Percentiles rank a stretch among this genome's conserved stretches.
Evolutionary conservation across 106 monocot genomes (phyloP).

Genomic region (Allium sativum): DNA sequence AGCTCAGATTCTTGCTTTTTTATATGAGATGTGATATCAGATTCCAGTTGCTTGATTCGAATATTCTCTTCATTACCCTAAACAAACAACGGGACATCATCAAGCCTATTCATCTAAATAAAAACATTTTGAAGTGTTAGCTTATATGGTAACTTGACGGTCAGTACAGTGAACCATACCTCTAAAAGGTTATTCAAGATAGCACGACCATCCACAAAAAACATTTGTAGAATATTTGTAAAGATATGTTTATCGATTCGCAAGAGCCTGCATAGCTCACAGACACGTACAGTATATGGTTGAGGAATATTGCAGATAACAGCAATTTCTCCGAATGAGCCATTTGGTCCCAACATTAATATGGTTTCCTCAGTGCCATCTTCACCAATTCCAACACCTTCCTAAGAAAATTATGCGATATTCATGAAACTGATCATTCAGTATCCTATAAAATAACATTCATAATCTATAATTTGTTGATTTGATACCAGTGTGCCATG

Average conservation of each 20-base stretch:
- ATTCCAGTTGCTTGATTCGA: slow-evolving; percentile 69
- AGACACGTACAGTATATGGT: slow-evolving; percentile 71
- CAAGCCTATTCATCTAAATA: neutral
- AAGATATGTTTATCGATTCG: slow-evolving; percentile 80
- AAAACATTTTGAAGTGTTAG: neutral
- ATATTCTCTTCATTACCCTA: slow-evolving; percentile 39
- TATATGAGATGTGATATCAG: slow-evolving; percentile 75
- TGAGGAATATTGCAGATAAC: slow-evolving; percentile 93
- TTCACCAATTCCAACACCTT: slow-evolving; percentile 61
- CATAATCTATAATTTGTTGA: neutral
- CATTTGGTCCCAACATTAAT: slow-evolving; percentile 30
- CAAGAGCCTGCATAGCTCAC: slow-evolving; percentile 61
- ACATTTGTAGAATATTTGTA: slow-evolving; percentile 64
- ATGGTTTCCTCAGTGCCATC: slow-evolving; percentile 71
- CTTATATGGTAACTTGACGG: neutral
- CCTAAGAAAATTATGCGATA: slow-evolving; percentile 24
- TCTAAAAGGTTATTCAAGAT: slow-evolving; percentile 68
- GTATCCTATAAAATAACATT: too few relatives aligned
- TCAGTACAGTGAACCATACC: slow-evolving; percentile 19
- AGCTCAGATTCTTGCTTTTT: slow-evolving; percentile 90
- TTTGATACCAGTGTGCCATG: slow-evolving; percentile 61
- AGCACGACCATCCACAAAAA: slow-evolving; percentile 66
- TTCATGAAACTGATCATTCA: neutral
- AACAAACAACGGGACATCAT: neutral
- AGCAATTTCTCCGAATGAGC: slow-evolving; percentile 84